Conservation (phyloP, 768 basidiomycete species). For the Leccinum imitatum region DNA sequence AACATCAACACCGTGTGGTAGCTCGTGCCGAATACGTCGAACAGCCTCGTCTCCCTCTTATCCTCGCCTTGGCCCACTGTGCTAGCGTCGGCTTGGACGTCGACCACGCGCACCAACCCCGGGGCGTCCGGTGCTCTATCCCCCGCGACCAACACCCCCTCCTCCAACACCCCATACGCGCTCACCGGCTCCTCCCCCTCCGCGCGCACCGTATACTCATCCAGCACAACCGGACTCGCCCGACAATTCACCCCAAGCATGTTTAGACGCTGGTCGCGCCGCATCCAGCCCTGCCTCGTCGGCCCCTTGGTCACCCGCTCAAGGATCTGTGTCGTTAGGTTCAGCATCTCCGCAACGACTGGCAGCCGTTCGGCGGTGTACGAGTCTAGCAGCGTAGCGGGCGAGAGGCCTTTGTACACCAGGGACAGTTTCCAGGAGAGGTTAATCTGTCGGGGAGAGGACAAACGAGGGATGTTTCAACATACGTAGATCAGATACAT, state of each 20-base stretch:
- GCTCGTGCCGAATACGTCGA: constrained; percentile 21
- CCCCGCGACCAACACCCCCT: constrained; percentile 37
- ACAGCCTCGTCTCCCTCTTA: constrained; percentile 15
- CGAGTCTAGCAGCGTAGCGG: constrained; percentile 37
- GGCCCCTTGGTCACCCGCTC: not conserved
- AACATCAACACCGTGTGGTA: not conserved
- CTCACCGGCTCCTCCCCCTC: constrained; percentile 3
- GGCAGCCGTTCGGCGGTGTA: constrained; percentile 47
- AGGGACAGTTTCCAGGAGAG: constrained; percentile 47
- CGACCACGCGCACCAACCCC: constrained; percentile 23
- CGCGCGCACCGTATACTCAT: constrained; percentile 32
- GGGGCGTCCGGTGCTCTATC: constrained; percentile 48
- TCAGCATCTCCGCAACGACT: constrained; percentile 46
- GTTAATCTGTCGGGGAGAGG: constrained; percentile 45
- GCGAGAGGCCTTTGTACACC: constrained; percentile 35
- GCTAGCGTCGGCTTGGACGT: not conserved
- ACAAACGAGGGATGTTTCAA: constrained; percentile 34
- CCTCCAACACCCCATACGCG: constrained; percentile 20
- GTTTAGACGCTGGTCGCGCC: constrained; percentile 5
- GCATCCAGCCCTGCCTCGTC: not conserved
- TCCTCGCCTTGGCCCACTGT: not conserved
- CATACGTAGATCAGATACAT: not conserved
- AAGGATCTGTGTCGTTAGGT: constrained; percentile 34
- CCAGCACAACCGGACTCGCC: constrained; percentile 35
- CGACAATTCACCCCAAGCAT: constrained; percentile 38